Evolutionary conservation across 768 basidiomycete genomes (phyloP).

Genomic region (Naganishia vishniacii): DNA sequence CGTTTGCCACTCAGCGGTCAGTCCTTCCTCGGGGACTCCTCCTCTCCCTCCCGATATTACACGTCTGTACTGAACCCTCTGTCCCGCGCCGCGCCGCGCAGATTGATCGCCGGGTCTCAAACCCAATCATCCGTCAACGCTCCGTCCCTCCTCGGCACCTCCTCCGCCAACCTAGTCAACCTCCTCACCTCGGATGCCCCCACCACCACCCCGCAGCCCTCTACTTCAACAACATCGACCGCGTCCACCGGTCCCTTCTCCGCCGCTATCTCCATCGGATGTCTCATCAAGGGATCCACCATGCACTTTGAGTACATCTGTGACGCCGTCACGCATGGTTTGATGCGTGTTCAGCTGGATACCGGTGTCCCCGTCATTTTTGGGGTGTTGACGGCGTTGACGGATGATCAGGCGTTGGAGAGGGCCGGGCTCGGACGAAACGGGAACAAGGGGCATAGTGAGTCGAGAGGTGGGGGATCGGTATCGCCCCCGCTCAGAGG

Average conservation of each 20-base stretch:
- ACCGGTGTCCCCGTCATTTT: constrained; percentile 91
- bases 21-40: constrained; percentile 42
- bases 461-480: too few relatives aligned
- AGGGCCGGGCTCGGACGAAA: constrained; percentile 79
- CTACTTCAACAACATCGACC: constrained; percentile 50
- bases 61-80: too few relatives aligned
- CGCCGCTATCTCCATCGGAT: constrained; percentile 94
- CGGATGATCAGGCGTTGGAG: constrained; percentile 88
- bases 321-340: constrained; percentile 82
- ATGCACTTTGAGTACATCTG: constrained; percentile 99
- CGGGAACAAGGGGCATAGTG: constrained; percentile 73
- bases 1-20: constrained; percentile 74
- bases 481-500: too few relatives aligned
- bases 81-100: too few relatives aligned
- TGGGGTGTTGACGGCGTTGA: constrained; percentile 86
- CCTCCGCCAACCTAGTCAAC: constrained; percentile 49
- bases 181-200: constrained; percentile 57
- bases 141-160: constrained; percentile 69
- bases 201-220: constrained; percentile 46
- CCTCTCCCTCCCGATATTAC: too few relatives aligned
- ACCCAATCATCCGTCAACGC: constrained; percentile 70
- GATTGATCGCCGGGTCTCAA: constrained; percentile 82
- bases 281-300: constrained; percentile 93
- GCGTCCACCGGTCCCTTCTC: constrained; percentile 62
- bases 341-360: constrained; percentile 93